phyloP scores from a whole-genome alignment of 2,329 filamentous ascomycete genomes.

The Sarocladiaceae sp. region DNA sequence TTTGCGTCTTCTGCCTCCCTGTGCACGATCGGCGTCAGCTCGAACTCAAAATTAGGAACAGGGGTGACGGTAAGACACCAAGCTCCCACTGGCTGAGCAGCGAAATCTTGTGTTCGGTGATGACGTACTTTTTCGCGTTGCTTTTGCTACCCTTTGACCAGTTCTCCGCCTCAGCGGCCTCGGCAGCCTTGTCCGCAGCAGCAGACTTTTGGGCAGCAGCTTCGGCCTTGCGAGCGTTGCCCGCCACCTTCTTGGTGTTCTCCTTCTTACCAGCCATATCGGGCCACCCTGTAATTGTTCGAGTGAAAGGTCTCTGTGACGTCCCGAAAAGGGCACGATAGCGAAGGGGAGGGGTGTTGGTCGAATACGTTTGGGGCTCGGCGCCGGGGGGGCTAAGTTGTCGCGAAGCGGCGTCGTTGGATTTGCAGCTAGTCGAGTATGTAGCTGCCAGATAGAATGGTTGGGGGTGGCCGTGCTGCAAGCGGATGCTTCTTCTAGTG shows the following conservation, averaged over 20 bases:
- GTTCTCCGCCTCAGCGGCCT: conserved; percentile 65
- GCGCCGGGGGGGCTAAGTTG: background rate
- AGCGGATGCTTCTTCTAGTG: too few relatives aligned
- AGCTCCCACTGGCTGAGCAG: background rate
- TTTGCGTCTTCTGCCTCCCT: conserved; percentile 48
- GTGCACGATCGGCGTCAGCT: background rate
- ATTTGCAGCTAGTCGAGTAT: background rate
- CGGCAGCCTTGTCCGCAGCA: conserved; percentile 60
- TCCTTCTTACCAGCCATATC: conserved; percentile 73
- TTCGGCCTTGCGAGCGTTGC: conserved; percentile 90
- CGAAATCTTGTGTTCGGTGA: background rate
- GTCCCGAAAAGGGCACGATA: background rate
- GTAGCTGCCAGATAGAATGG: background rate
- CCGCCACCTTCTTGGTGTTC: conserved; percentile 83
- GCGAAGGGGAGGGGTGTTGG: background rate
- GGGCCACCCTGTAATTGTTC: conserved; percentile 10
- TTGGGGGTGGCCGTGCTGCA: background rate
- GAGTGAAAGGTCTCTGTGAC: conserved; percentile 13
- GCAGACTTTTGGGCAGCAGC: conserved; percentile 77
- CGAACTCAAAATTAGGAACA: background rate
- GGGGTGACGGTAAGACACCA: background rate
- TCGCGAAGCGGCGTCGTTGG: background rate
- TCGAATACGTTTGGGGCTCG: background rate
- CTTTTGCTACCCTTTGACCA: conserved; percentile 87
- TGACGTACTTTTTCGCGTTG: conserved; percentile 72